phyloP scores from a whole-genome alignment of 129 eudicot species.

The Escallonia herrerae region DNA sequence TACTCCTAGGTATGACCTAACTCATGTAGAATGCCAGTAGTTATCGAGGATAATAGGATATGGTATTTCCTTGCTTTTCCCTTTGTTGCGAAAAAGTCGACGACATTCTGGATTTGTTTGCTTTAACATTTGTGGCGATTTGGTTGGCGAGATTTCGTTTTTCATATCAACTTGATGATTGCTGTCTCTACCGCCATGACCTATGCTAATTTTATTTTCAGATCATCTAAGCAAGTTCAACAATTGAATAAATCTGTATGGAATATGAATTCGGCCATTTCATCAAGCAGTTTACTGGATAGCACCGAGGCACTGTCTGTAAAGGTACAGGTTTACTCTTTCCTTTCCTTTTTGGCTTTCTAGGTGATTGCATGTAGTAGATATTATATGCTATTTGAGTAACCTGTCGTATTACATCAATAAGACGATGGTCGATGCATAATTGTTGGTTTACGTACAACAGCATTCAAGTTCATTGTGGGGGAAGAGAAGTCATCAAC shows the following conservation, averaged over 20 bases:
- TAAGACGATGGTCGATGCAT: no score
- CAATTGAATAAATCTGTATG: slow-evolving; percentile 74
- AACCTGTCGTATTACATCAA: no score
- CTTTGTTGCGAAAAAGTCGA: no score
- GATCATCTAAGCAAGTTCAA: slow-evolving; percentile 78
- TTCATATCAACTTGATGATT: not conserved
- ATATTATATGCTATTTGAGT: not conserved
- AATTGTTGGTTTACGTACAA: no score
- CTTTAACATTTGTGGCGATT: no score
- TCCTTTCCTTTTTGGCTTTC: not conserved
- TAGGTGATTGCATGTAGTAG: not conserved
- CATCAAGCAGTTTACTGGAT: slow-evolving; percentile 75
- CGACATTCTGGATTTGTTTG: no score
- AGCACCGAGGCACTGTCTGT: slow-evolving; percentile 51
- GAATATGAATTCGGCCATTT: slow-evolving; percentile 63
- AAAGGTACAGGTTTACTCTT: slow-evolving; percentile 32
- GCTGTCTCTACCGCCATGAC: not conserved
- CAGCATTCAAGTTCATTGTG: no score
- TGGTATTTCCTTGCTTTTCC: no score
- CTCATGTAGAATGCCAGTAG: no score
- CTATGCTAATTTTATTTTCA: slow-evolving; percentile 17
- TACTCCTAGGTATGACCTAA: no score
- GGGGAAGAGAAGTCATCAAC: no score
- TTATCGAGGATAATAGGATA: no score
- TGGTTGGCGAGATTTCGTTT: not conserved